Percentiles rank a stretch among this genome's conserved stretches.
Conservation (phyloP, 2,329 filamentous ascomycete genomes). For the Cordyceps militaris region DNA sequence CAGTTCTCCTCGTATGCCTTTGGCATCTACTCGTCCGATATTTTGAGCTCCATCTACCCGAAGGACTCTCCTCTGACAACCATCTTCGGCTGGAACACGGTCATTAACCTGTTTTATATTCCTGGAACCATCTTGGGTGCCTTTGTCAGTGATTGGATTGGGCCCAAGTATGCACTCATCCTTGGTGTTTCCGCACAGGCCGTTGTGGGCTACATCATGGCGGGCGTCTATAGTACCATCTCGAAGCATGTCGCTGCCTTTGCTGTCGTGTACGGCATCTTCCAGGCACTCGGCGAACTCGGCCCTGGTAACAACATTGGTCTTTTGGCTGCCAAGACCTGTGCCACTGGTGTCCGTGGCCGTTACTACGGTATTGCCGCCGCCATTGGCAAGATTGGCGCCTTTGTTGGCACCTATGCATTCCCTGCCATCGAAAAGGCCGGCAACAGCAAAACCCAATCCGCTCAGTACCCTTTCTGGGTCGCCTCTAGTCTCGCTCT, state of each 20-base stretch:
- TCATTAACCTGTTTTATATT: conserved; percentile 84
- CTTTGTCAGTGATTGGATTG: conserved; percentile 69
- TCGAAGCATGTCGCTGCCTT: conserved; percentile 40
- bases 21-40: conserved; percentile 73
- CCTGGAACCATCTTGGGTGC: conserved; percentile 75
- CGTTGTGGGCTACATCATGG: conserved; percentile 82
- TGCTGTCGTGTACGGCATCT: conserved; percentile 32
- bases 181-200: conserved; percentile 66
- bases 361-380: conserved; percentile 65
- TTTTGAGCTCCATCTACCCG: conserved; percentile 60
- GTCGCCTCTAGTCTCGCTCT: conserved; percentile 73
- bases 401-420: conserved; percentile 79
- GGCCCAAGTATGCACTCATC: conserved; percentile 67
- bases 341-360: conserved; percentile 79
- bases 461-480: conserved; percentile 83
- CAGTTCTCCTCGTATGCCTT: conserved; percentile 78
- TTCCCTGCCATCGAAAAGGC: conserved; percentile 66
- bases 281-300: conserved; percentile 39
- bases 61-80: conserved; percentile 59
- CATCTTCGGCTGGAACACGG: conserved; percentile 78
- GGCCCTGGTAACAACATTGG: conserved; percentile 91
- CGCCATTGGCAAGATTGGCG: conserved; percentile 68
- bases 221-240: conserved; percentile 67
- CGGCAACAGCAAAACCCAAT: conserved; percentile 45
- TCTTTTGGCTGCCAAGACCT: conserved; percentile 78